Conservation (phyloP, 2,329 filamentous ascomycete species). For the Pseudodiploospora longispora region DNA sequence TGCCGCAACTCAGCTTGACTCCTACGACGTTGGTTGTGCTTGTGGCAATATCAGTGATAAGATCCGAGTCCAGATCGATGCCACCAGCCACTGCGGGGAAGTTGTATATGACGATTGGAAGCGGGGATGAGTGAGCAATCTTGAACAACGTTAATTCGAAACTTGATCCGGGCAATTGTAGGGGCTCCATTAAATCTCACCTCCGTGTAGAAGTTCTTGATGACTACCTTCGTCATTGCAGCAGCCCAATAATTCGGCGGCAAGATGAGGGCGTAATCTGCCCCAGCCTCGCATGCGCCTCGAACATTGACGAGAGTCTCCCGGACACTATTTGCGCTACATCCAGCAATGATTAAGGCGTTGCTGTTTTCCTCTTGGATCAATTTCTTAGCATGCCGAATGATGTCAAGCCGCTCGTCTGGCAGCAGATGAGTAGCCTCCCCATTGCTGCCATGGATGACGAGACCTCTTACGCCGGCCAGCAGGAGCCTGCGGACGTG, state of each 20-base stretch:
- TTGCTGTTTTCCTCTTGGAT: conserved; percentile 4
- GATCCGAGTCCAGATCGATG: conserved; percentile 53
- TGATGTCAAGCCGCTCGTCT: conserved; percentile 61
- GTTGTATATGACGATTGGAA: conserved; percentile 59
- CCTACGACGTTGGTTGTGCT: conserved; percentile 52
- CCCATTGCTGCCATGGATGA: conserved; percentile 76
- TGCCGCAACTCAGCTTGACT: conserved; percentile 58
- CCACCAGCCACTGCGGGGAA: conserved; percentile 54
- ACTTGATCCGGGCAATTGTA: no score
- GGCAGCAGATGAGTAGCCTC: conserved; percentile 74
- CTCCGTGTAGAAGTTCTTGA: conserved; percentile 42
- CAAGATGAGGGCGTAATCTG: conserved; percentile 68
- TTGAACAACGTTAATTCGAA: no score
- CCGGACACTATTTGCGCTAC: conserved; percentile 65
- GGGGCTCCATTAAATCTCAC: conserved; percentile 13
- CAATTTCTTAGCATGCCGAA: conserved; percentile 41
- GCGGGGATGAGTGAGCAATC: conserved; percentile 47
- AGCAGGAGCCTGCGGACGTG: conserved; percentile 41
- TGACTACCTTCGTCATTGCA: conserved; percentile 6
- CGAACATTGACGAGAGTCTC: conserved; percentile 64
- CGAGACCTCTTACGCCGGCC: conserved; percentile 65
- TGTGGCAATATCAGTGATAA: conserved; percentile 43
- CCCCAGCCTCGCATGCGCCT: conserved; percentile 62
- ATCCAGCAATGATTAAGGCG: conserved; percentile 59
- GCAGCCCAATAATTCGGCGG: conserved; percentile 71